phyloP scores from a whole-genome alignment of 2,329 filamentous ascomycete genomes.

The Sporothrix brunneoviolacea region DNA sequence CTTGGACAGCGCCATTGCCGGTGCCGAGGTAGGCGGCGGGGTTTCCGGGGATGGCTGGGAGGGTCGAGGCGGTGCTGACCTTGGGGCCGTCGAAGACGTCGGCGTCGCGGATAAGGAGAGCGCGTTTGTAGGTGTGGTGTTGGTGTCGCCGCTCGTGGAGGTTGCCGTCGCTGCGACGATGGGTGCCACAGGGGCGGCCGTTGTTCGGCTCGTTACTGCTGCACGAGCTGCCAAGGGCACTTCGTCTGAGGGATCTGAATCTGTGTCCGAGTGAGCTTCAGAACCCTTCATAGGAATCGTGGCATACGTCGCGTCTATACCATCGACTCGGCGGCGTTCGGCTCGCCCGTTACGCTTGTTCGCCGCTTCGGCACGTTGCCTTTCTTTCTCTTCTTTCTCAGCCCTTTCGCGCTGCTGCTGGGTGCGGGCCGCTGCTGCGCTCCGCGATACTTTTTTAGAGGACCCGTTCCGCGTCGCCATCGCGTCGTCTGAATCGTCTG shows the following conservation, averaged over 20 bases:
- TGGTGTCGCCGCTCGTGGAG: slow-evolving; percentile 18
- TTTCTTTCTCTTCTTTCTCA: slow-evolving; percentile 68
- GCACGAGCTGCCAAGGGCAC: slow-evolving; percentile 43
- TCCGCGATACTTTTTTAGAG: slow-evolving; percentile 52
- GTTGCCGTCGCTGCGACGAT: slow-evolving; percentile 16
- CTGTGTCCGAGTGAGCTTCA: slow-evolving; percentile 40
- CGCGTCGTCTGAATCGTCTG: slow-evolving; percentile 69
- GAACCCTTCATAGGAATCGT: slow-evolving; percentile 21
- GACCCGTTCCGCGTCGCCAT: slow-evolving; percentile 41
- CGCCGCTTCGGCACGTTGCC: slow-evolving; percentile 64
- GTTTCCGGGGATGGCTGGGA: slow-evolving; percentile 42
- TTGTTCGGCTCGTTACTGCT: slow-evolving; percentile 24
- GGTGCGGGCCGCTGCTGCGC: slow-evolving; percentile 28
- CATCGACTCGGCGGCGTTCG: slow-evolving; percentile 74
- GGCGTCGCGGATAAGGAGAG: slow-evolving; percentile 15
- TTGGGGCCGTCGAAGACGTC: slow-evolving; percentile 23
- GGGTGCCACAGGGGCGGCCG: slow-evolving; percentile 8
- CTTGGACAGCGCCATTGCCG: slow-evolving; percentile 46
- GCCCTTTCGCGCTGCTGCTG: slow-evolving; percentile 51
- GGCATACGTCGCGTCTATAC: slow-evolving; percentile 40
- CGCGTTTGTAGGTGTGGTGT: slow-evolving; percentile 4
- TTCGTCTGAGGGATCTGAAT: slow-evolving; percentile 69
- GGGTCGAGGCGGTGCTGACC: slow-evolving; percentile 38
- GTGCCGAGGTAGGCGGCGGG: slow-evolving; percentile 33
- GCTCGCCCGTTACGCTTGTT: slow-evolving; percentile 76